A percentile compares a stretch with the other conserved stretches of the same genome.
These are phyloP conservation scores for Colletotrichum orbiculare DNA, from an alignment of 2,329 filamentous ascomycete genomes.

Conservation along the genomic window DNA sequence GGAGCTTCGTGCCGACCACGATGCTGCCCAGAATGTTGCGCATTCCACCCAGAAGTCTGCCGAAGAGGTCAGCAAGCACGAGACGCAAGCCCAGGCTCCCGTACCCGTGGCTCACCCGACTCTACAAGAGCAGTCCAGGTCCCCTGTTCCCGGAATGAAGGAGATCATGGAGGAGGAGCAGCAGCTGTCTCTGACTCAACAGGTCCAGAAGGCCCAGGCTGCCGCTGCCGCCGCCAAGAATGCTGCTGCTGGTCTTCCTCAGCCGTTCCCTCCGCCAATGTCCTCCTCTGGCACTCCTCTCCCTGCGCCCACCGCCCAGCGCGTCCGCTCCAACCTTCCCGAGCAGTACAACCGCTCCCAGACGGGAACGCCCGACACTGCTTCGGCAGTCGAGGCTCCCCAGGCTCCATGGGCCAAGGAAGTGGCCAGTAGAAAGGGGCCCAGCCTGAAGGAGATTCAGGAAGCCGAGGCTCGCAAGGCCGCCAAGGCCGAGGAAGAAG, in stretches of 20 bases:
- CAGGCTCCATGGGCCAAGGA: conserved; percentile 97
- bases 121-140: conserved; percentile 32
- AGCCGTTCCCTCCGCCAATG: conserved; percentile 78
- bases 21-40: conserved; percentile 62
- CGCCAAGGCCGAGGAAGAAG: conserved; percentile 86
- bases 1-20: conserved; percentile 78
- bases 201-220: conserved; percentile 80
- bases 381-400: conserved; percentile 61
- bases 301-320: conserved; percentile 88
- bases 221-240: conserved; percentile 59
- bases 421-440: conserved; percentile 80
- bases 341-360: conserved; percentile 78
- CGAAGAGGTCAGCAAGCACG: conserved; percentile 37
- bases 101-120: conserved; percentile 13
- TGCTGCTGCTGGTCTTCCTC: conserved; percentile 73
- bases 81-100: conserved; percentile 20
- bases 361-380: conserved; percentile 78
- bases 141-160: conserved; percentile 32
- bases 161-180: conserved; percentile 38
- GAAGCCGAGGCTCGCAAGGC: conserved; percentile 94
- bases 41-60: conserved; percentile 40
- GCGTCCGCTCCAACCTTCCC: conserved; percentile 84
- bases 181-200: conserved; percentile 79
- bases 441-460: conserved; percentile 95
- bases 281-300: conserved; percentile 83